These are phyloP conservation scores for Quercus rubra DNA, from an alignment of 306 rosid genomes.

Conservation along the genomic window DNA sequence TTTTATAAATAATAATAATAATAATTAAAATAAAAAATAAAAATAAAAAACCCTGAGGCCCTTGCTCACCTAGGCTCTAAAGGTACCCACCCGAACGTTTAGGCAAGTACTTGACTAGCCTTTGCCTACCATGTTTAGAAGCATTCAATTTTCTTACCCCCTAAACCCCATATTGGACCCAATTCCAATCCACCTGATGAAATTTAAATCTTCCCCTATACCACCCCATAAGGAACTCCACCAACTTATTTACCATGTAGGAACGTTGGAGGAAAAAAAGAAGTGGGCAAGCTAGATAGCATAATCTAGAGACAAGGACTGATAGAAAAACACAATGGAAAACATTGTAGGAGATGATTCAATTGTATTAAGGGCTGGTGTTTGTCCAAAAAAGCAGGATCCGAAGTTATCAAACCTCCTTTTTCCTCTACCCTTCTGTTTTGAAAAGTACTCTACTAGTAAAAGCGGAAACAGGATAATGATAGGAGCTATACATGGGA, in stretches of 20 bases:
- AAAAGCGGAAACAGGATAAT: background rate
- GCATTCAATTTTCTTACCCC: background rate
- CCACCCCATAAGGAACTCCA: too few relatives aligned
- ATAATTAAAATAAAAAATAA: too few relatives aligned
- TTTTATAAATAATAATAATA: too few relatives aligned
- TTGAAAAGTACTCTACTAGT: background rate
- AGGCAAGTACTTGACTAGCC: too few relatives aligned
- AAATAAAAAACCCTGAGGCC: too few relatives aligned
- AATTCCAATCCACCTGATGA: background rate
- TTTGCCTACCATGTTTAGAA: background rate
- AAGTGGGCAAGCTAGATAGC: too few relatives aligned
- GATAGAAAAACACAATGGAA: background rate
- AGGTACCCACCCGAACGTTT: too few relatives aligned
- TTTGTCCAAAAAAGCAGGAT: background rate
- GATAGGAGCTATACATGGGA: background rate
- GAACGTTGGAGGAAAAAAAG: too few relatives aligned
- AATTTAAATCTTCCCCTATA: too few relatives aligned
- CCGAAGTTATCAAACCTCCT: background rate
- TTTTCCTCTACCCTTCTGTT: background rate
- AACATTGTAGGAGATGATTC: background rate
- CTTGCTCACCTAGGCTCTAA: too few relatives aligned
- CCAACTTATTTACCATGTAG: too few relatives aligned
- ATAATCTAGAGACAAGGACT: background rate
- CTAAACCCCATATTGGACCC: background rate
- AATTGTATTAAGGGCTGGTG: background rate